Base-by-base conservation (phyloP, 768 basidiomycete genomes). In the Suillus lakei region DNA sequence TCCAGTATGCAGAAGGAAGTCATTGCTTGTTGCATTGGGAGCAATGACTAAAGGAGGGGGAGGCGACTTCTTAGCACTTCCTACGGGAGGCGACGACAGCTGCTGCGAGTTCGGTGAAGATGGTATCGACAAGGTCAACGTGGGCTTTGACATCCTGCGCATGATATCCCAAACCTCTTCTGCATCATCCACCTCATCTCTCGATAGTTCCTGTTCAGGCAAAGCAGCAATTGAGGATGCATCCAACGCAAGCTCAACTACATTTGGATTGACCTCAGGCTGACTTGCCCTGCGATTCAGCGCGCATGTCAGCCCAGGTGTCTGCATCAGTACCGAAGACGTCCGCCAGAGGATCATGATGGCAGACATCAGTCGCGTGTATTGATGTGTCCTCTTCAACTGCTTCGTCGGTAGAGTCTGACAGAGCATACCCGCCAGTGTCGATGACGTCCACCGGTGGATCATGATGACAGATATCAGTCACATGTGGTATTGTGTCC, bases 281-380 rank as follows among this genome's bases (percentile, higher is more conserved):
- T 68, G 70, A 61, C n/a, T 62, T 50, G 64, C 65, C 67, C 66
- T 70, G 75, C 34, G 71, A 73, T 64, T 82, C 75, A 46, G 78
- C 71, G 60, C 73, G 86, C 58, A 90, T 80, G 60, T 85, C 85
- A 64, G 80, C 79, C 88, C 89, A 89, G 1, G 85, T 83, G 67
- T 89, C 85, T 66, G 80, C 85, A 72, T 90, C 89, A n/a, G 83
- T 82, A 54, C 89, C 88, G 76, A 90, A 90, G 8, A 90, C 82
- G 67, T 90, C 88, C 10, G 75, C 80, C 32, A 90, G 78, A 26
- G 87, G 87, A 72, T 91, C 87, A 64, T 71, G 74, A 63, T 69
- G 73, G 60, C 70, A 68, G 61, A 75, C 61, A 58, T 79, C 74
- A 69, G 74, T 71, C 48, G 83, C 79, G 59, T 76, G 75, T 56